A percentile compares a stretch with the other conserved stretches of the same genome.
phyloP scores from a whole-genome alignment of 495 filamentous ascomycete species.

The Penicillium waksmanii region DNA sequence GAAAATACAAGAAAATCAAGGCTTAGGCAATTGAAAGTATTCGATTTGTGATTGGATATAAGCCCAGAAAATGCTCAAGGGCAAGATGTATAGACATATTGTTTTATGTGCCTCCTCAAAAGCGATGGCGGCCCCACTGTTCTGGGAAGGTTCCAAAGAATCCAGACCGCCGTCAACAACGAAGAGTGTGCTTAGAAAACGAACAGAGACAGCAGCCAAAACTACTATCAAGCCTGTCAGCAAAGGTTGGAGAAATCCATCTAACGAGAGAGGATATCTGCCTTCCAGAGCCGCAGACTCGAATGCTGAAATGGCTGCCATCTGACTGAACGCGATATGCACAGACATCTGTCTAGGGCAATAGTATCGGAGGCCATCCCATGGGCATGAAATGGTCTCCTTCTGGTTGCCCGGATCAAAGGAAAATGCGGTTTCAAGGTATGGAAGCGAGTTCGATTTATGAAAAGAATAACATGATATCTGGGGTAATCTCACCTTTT shows the following conservation, averaged over 20 bases:
- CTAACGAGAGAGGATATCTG: conserved; percentile 43
- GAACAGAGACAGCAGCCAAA: conserved; percentile 16
- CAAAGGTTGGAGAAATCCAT: conserved; percentile 55
- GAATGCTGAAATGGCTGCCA: conserved; percentile 22
- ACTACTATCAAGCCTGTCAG: conserved; percentile 34
- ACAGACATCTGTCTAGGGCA: conserved; percentile 67
- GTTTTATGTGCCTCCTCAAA: conserved; percentile 58
- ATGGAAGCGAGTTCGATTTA: conserved; percentile 5
- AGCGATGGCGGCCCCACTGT: conserved; percentile 53
- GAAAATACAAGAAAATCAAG: conserved; percentile 3
- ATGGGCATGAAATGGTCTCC: conserved; percentile 66
- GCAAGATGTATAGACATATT: neutral
- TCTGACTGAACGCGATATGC: conserved; percentile 30
- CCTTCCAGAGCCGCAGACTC: conserved; percentile 20
- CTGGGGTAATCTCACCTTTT: conserved; percentile 58
- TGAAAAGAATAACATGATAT: conserved; percentile 18
- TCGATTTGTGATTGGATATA: neutral
- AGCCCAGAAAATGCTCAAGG: neutral
- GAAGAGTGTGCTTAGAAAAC: conserved; percentile 29
- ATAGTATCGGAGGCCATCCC: conserved; percentile 84
- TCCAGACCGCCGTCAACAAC: conserved; percentile 32
- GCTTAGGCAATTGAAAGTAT: neutral
- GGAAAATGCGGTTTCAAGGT: conserved; percentile 10
- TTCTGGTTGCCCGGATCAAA: conserved; percentile 77
- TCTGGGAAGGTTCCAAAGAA: conserved; percentile 53